Conservation (phyloP, 2,329 filamentous ascomycete genomes). For the Helotiales sp. region DNA sequence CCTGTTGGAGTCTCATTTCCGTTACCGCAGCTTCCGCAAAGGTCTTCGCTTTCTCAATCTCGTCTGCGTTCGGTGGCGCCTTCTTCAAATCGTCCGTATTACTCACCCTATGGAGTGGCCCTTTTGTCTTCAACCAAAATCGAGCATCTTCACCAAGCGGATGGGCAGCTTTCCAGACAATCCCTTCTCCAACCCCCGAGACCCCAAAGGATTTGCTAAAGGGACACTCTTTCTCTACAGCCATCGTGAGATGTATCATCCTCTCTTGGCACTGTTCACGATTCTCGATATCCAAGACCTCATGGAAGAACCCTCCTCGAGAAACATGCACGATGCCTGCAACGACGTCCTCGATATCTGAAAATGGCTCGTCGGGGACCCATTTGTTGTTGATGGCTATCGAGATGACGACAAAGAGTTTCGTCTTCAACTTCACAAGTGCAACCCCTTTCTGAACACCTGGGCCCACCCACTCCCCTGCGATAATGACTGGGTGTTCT, state of each 20-base stretch:
- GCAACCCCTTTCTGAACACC: constrained; percentile 32
- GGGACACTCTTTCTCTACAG: constrained; percentile 35
- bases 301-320: constrained; percentile 29
- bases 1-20: constrained; percentile 32
- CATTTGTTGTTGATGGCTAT: constrained; percentile 31
- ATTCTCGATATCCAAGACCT: constrained; percentile 15
- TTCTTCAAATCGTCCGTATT: constrained; percentile 22
- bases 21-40: constrained; percentile 28
- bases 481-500: constrained; percentile 32
- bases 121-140: constrained; percentile 38
- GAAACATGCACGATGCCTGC: constrained; percentile 32
- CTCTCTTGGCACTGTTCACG: neutral
- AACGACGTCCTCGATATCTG: constrained; percentile 27
- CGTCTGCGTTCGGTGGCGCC: neutral
- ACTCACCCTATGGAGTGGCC: constrained; percentile 19
- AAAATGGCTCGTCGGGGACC: constrained; percentile 29
- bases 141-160: constrained; percentile 29
- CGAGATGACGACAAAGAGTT: constrained; percentile 35
- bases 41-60: constrained; percentile 10
- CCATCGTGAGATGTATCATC: constrained; percentile 24
- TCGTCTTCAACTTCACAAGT: constrained; percentile 18
- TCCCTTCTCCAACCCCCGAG: constrained; percentile 33
- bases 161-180: constrained; percentile 36
- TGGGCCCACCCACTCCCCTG: constrained; percentile 36
- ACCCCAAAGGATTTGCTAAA: constrained; percentile 34